Evolutionary conservation across 805 yeast genomes (phyloP).

Genomic region (Crinitomyces ghanaensis): DNA sequence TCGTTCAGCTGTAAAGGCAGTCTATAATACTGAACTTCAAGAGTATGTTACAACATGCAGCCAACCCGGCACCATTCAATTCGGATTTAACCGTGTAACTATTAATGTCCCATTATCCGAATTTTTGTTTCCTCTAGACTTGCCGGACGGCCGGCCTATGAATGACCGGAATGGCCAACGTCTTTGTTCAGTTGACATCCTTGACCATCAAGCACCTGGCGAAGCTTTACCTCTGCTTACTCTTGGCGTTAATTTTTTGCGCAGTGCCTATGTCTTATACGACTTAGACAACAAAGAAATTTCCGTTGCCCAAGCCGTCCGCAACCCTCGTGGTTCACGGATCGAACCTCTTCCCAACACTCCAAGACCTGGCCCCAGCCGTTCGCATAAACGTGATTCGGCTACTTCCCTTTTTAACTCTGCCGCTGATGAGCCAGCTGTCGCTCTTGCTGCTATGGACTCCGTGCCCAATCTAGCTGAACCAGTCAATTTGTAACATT

Average conservation of each 20-base stretch:
- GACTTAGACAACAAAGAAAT: conserved; percentile 49
- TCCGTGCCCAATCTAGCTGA: too few relatives aligned
- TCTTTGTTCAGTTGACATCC: background rate
- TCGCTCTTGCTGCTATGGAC: too few relatives aligned
- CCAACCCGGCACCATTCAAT: too few relatives aligned
- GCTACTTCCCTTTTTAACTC: too few relatives aligned
- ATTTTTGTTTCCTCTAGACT: too few relatives aligned
- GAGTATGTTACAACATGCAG: too few relatives aligned
- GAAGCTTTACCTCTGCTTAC: conserved; percentile 22
- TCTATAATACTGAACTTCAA: conserved; percentile 27
- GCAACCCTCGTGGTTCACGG: conserved; percentile 16
- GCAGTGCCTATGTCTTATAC: conserved; percentile 57
- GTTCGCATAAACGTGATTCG: too few relatives aligned
- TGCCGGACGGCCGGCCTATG: too few relatives aligned
- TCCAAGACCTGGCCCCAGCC: conserved; percentile 24
- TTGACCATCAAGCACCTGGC: conserved; percentile 4
- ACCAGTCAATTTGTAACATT: too few relatives aligned
- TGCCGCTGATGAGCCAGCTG: too few relatives aligned
- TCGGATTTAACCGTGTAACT: conserved; percentile 16
- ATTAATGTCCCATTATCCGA: conserved; percentile 19
- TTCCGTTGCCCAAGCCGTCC: conserved; percentile 40
- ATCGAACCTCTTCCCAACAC: conserved; percentile 15
- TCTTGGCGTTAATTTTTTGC: conserved; percentile 55
- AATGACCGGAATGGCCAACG: too few relatives aligned
- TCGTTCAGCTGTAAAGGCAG: conserved; percentile 30